A percentile compares a stretch with the other conserved stretches of the same genome.
These are phyloP conservation scores for Fusarium mangiferae DNA, from an alignment of 2,329 filamentous ascomycete genomes.

Conservation along the genomic window DNA sequence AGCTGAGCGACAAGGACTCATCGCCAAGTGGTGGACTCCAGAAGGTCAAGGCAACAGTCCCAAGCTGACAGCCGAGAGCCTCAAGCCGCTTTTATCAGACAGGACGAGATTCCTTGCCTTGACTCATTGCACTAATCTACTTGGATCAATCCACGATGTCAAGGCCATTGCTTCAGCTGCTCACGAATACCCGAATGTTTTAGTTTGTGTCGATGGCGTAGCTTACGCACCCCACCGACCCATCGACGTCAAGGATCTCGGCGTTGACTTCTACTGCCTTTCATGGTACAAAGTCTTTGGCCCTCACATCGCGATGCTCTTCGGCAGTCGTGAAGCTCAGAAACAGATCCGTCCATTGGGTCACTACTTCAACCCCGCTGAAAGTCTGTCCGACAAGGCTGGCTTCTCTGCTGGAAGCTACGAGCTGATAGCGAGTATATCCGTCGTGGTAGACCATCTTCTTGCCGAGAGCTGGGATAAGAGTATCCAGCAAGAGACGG, in stretches of 20 bases:
- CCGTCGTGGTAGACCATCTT: conserved; percentile 70
- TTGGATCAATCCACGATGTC: conserved; percentile 76
- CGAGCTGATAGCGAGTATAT: conserved; percentile 73
- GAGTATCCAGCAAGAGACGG: conserved; percentile 68
- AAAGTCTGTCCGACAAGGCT: conserved; percentile 72
- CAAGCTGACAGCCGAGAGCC: conserved; percentile 65
- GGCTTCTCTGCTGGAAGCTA: conserved; percentile 76
- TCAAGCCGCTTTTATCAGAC: conserved; percentile 67
- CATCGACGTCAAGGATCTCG: conserved; percentile 74
- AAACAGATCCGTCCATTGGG: conserved; percentile 64
- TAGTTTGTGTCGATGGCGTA: conserved; percentile 80
- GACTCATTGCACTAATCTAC: conserved; percentile 79
- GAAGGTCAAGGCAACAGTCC: conserved; percentile 53
- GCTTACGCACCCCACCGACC: conserved; percentile 78
- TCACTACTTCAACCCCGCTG: conserved; percentile 74
- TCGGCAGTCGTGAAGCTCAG: conserved; percentile 68
- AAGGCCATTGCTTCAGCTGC: conserved; percentile 64
- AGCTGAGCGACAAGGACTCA: conserved; percentile 67
- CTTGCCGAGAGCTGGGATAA: conserved; percentile 58
- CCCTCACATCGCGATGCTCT: conserved; percentile 78
- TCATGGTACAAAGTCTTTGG: conserved; percentile 88
- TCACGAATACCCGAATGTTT: conserved; percentile 57
- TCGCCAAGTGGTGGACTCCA: conserved; percentile 2
- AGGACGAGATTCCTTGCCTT: conserved; percentile 77
- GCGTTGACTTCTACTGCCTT: conserved; percentile 81